A percentile compares a stretch with the other conserved stretches of the same genome.
phyloP scores from a whole-genome alignment of 192 early-diverging fungal species.

The Lobosporangium transversale region DNA sequence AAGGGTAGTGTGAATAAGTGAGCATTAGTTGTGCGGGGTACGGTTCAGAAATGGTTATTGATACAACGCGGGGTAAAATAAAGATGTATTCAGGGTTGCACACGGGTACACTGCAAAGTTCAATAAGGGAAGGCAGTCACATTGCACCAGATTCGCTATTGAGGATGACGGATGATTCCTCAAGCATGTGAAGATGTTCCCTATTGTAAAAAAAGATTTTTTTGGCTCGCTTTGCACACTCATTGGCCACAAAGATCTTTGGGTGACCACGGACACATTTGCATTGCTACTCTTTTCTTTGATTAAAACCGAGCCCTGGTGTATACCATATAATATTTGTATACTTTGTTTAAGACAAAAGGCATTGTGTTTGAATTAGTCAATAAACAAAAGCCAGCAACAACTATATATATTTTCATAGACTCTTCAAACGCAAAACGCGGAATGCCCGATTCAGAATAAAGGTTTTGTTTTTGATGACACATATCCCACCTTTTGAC shows the following conservation, averaged over 20 bases:
- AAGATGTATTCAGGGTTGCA: neutral
- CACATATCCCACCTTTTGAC: neutral
- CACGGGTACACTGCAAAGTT: neutral
- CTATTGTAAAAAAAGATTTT: neutral
- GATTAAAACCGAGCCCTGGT: neutral
- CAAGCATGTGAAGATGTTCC: neutral
- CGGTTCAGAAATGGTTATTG: neutral
- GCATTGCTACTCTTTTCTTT: neutral
- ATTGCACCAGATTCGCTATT: neutral
- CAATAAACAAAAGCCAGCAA: neutral
- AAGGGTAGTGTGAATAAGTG: neutral
- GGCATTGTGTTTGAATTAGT: neutral
- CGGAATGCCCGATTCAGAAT: slow-evolving; percentile 3
- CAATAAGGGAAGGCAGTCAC: neutral
- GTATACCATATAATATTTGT: neutral
- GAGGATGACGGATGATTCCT: neutral
- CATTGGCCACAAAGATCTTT: neutral
- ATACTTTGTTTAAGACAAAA: neutral
- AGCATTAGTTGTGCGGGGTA: neutral
- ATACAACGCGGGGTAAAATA: neutral
- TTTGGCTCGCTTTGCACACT: neutral
- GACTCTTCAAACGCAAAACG: neutral
- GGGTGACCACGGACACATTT: slow-evolving; percentile 2
- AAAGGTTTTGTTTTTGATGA: neutral
- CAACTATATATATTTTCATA: no score